Evolutionary conservation across 2,329 filamentous ascomycete species (phyloP).

Genomic region (Colletotrichum lupini): DNA sequence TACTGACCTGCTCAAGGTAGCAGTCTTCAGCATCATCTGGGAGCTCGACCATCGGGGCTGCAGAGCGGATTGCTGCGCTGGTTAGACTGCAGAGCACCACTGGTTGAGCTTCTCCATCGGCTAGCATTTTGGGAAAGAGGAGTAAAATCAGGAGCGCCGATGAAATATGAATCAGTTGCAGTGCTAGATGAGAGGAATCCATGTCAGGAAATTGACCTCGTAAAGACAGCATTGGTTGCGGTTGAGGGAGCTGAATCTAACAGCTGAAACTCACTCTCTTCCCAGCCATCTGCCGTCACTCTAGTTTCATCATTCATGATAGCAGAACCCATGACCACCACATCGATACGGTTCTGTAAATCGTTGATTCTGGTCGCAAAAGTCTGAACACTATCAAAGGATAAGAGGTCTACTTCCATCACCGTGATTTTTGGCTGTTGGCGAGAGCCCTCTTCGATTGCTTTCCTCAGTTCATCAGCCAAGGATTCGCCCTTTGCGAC

Average conservation of each 20-base stretch:
- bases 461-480: background rate
- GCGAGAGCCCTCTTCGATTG: background rate
- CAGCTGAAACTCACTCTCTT: background rate
- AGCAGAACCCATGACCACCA: constrained; percentile 2
- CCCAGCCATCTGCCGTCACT: background rate
- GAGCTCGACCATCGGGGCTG: background rate
- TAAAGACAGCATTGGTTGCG: background rate
- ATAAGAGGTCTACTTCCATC: background rate
- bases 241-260: background rate
- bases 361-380: background rate
- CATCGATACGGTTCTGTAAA: background rate
- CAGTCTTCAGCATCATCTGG: background rate
- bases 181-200: background rate
- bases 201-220: background rate
- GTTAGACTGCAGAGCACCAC: background rate
- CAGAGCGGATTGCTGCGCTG: background rate
- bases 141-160: background rate
- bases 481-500: background rate
- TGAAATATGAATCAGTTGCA: background rate
- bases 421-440: background rate
- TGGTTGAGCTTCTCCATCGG: background rate
- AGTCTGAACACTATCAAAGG: background rate
- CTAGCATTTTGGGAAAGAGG: background rate
- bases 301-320: constrained; percentile 1
- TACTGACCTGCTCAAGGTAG: background rate